Conservation (phyloP, 768 basidiomycete genomes). For the Holtermanniella nyarrowii region DNA sequence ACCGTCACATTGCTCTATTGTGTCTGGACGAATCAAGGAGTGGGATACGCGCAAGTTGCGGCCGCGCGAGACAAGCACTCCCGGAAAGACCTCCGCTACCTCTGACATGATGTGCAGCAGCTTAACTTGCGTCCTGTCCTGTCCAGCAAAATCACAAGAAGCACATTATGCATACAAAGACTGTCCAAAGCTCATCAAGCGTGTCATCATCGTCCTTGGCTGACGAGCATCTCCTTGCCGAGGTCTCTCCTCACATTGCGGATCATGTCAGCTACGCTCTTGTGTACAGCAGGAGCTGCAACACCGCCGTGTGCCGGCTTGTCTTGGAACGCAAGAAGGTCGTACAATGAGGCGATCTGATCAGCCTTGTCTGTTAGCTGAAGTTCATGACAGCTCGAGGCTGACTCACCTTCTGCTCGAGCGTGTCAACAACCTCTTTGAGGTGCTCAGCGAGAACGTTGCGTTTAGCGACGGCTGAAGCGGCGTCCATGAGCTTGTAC, state of each 20-base stretch:
- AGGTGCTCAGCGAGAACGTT: conserved; percentile 81
- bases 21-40: too few species aligned
- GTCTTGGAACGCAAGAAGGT: conserved; percentile 56
- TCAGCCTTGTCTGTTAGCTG: conserved; percentile 54
- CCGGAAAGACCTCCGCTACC: too few species aligned
- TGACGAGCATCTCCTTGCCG: neutral
- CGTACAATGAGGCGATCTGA: conserved; percentile 85
- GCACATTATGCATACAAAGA: too few species aligned
- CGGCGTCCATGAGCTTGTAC: conserved; percentile 80
- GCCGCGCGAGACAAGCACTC: too few species aligned
- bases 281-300: neutral
- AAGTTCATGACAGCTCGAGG: neutral
- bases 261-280: neutral
- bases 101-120: too few species aligned
- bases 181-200: too few species aligned
- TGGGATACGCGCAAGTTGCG: too few species aligned
- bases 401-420: conserved; percentile 71
- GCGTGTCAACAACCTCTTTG: conserved; percentile 76
- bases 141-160: too few species aligned
- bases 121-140: too few species aligned
- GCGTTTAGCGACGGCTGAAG: conserved; percentile 66
- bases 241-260: neutral
- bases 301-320: conserved; percentile 3
- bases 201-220: neutral
- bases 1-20: too few species aligned